Conservation (phyloP, 176 grass and related monocot species). For the Oryza officinalis region DNA sequence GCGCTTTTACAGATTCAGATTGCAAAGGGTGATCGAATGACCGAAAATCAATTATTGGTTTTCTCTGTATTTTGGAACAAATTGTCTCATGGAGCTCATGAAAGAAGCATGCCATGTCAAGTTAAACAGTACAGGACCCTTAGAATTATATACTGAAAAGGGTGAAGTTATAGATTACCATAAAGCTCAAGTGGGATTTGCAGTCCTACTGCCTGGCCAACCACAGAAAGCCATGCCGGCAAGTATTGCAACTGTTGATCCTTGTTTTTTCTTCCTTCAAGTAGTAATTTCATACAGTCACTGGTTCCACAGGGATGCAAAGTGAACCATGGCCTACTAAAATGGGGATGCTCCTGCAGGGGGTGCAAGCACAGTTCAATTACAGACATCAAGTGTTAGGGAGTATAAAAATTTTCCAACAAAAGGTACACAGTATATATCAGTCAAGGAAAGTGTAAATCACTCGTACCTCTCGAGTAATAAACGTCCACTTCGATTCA, state of each 20-base stretch:
- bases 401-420: neutral
- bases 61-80: neutral
- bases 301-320: constrained; percentile 90
- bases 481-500: constrained; percentile 90
- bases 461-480: constrained; percentile 78
- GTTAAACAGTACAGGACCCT: neutral
- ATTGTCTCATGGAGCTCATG: neutral
- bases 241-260: constrained; percentile 53
- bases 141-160: neutral
- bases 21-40: neutral
- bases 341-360: constrained; percentile 88
- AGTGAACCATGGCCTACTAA: constrained; percentile 78
- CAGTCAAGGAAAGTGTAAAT: neutral
- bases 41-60: neutral
- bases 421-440: neutral
- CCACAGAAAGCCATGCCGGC: constrained; percentile 77
- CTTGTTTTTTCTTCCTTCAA: constrained; percentile 26
- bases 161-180: constrained; percentile 33
- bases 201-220: constrained; percentile 76
- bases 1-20: neutral
- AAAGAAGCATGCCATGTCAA: neutral
- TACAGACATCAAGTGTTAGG: neutral
- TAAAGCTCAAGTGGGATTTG: constrained; percentile 71
- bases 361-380: constrained; percentile 8
- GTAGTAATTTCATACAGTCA: constrained; percentile 85